phyloP scores from a whole-genome alignment of 306 rosid genomes.

The Albizia julibrissin region DNA sequence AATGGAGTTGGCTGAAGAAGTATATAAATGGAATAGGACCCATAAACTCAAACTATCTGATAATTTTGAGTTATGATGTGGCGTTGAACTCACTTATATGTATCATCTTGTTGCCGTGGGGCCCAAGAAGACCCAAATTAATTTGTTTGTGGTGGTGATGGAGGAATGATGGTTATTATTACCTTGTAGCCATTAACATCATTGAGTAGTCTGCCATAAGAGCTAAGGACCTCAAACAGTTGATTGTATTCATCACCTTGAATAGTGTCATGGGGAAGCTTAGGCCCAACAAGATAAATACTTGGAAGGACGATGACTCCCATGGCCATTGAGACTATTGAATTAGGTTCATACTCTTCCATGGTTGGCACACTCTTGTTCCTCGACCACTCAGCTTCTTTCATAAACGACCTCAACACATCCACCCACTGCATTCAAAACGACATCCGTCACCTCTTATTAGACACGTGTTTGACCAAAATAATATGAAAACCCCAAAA shows the following conservation, averaged over 20 bases:
- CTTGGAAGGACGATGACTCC: neutral
- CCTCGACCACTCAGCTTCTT: conserved; percentile 55
- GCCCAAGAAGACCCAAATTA: neutral
- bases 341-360: conserved; percentile 54
- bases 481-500: too few relatives aligned
- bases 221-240: neutral
- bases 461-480: too few relatives aligned
- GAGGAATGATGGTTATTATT: neutral
- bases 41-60: too few relatives aligned
- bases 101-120: too few relatives aligned
- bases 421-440: conserved; percentile 48
- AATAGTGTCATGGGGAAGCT: neutral
- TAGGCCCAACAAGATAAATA: neutral
- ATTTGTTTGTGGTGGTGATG: neutral
- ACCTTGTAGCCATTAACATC: neutral
- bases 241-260: neutral
- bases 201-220: neutral
- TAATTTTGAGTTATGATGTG: too few relatives aligned
- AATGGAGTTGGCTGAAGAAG: too few relatives aligned
- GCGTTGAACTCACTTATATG: too few relatives aligned
- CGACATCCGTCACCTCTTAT: neutral
- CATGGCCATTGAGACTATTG: neutral
- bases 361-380: conserved; percentile 43
- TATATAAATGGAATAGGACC: too few relatives aligned
- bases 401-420: conserved; percentile 49